phyloP scores from a whole-genome alignment of 2,329 filamentous ascomycete genomes.

The Aureobasidium namibiae region DNA sequence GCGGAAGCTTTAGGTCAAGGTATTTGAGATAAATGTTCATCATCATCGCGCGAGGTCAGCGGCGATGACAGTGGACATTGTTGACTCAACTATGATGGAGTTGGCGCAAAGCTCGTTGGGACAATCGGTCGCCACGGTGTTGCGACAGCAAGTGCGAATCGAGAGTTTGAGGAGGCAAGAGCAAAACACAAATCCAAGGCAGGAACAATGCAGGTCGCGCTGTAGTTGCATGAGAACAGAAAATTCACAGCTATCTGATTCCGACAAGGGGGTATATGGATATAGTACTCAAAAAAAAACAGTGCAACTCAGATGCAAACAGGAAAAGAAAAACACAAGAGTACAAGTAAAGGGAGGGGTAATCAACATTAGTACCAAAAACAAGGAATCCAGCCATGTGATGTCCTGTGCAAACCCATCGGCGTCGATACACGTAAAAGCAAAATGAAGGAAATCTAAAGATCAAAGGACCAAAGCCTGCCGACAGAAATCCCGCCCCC shows the following conservation, averaged over 20 bases:
- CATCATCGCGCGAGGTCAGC: neutral
- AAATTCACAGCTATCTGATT: constrained; percentile 4
- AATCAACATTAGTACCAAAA: constrained; percentile 2
- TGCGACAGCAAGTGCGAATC: neutral
- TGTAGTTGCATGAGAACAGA: neutral
- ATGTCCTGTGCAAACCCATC: constrained; percentile 10
- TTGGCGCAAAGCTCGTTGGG: neutral
- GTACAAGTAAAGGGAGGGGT: neutral
- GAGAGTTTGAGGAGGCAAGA: neutral
- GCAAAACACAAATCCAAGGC: neutral
- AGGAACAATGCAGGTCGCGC: neutral
- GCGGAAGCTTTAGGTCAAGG: neutral
- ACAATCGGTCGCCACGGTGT: neutral
- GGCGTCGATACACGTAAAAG: neutral
- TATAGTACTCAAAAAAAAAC: neutral
- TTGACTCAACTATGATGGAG: neutral
- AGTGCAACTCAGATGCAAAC: neutral
- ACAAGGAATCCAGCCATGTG: constrained; percentile 1
- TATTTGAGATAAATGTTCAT: neutral
- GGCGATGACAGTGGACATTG: neutral
- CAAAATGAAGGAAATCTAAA: neutral
- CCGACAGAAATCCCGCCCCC: constrained; percentile 9
- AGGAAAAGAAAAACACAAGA: neutral
- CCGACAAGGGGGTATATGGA: constrained; percentile 7
- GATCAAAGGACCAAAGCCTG: constrained; percentile 3